A percentile compares a stretch with the other conserved stretches of the same genome.
Evolutionary conservation across 441 rosid species (phyloP).

Genomic region (Biscutella laevigata): DNA sequence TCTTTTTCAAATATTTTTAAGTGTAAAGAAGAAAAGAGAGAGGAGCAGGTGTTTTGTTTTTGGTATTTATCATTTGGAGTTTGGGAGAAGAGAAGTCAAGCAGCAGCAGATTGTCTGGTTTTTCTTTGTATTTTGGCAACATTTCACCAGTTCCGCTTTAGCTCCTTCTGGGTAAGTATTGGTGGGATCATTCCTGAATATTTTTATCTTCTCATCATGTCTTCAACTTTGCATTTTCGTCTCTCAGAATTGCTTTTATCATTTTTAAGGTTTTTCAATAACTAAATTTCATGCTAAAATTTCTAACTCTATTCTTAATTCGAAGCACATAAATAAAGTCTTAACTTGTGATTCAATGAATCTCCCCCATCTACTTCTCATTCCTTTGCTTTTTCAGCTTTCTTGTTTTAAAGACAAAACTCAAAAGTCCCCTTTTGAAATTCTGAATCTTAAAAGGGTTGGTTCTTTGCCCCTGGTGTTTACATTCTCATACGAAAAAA

Average conservation of each 20-base stretch:
- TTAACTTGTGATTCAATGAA: background rate
- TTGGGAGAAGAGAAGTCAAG: conserved; percentile 19
- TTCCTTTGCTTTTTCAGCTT: conserved; percentile 8
- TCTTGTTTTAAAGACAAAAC: background rate
- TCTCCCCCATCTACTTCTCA: background rate
- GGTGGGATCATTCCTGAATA: conserved; percentile 5
- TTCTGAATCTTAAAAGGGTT: conserved; percentile 19
- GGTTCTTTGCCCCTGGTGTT: conserved; percentile 15
- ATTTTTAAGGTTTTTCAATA: background rate
- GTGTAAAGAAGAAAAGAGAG: background rate
- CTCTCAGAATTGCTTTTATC: conserved; percentile 16
- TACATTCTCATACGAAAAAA: conserved; percentile 10
- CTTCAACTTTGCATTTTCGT: too few species aligned
- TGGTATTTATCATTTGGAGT: conserved; percentile 10
- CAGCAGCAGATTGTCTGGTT: conserved; percentile 15
- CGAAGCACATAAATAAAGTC: background rate
- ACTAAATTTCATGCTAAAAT: background rate
- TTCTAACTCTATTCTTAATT: background rate
- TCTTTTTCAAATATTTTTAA: conserved; percentile 15
- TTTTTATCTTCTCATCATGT: too few species aligned
- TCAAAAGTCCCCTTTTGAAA: conserved; percentile 12
- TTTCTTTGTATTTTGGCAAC: conserved; percentile 8
- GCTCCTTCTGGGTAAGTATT: conserved; percentile 2
- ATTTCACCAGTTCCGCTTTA: conserved; percentile 17
- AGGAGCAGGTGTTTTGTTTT: conserved; percentile 15